phyloP scores from a whole-genome alignment of 257 asterid species.

The Przewalskia tangutica region DNA sequence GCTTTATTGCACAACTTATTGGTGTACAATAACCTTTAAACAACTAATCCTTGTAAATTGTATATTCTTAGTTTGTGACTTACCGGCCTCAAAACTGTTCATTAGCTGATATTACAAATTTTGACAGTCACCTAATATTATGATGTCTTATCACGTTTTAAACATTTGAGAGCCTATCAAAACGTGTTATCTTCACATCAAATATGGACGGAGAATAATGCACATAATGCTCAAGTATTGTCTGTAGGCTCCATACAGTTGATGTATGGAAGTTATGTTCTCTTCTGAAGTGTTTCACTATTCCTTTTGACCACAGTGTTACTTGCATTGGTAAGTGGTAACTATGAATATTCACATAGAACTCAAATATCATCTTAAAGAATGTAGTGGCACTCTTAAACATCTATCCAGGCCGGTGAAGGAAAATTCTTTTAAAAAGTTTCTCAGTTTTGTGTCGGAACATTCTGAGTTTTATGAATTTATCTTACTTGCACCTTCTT shows the following conservation, averaged over 20 bases:
- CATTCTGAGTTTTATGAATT: not conserved
- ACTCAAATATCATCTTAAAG: not conserved
- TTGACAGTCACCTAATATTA: not conserved
- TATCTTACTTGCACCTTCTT: not conserved
- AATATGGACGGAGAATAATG: not conserved
- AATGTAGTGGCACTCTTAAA: not conserved
- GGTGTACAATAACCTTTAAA: not conserved
- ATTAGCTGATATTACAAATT: not conserved
- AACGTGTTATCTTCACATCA: not conserved
- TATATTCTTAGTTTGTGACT: not conserved
- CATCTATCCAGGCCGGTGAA: not conserved
- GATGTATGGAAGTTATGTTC: not conserved
- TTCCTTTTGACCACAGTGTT: not conserved
- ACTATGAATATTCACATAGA: not conserved
- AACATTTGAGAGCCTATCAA: not conserved
- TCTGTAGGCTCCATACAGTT: not conserved
- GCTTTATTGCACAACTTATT: not conserved
- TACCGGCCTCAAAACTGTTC: not conserved
- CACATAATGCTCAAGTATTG: not conserved
- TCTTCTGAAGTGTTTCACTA: no score
- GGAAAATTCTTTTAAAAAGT: not conserved
- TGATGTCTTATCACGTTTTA: not conserved
- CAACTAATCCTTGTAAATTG: not conserved
- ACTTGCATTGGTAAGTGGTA: not conserved
- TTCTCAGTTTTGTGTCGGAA: not conserved